Base-by-base conservation (phyloP, 257 asterid genomes). In the Marsdenia floribunda region DNA sequence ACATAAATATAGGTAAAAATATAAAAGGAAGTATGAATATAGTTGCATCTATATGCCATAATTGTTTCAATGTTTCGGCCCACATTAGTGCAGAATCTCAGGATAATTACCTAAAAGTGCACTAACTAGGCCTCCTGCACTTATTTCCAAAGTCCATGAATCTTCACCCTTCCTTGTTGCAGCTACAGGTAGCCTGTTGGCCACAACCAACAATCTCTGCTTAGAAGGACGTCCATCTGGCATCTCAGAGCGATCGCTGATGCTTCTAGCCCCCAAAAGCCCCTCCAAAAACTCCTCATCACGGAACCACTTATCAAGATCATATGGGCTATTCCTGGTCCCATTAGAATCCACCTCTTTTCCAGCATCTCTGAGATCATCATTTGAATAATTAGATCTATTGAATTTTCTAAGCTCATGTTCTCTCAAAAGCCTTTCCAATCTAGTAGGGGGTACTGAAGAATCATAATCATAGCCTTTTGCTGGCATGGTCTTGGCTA, bases 101-200 rank as follows among this genome's bases (percentile, higher is more conserved):
- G 9, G 47, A 50, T 68, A 61, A 84, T 85, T 86, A 92, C 96
- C 97, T 78, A 92, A 74, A 76, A 92, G 91, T 26, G 97, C 97
- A 64, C 90, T 89, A 72, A 92, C 97, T 68, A 92, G 83, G 75
- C 97, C 97, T 69, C 97, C 96, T 53, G 87, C 96, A 81, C 96
- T 92, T 61, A 90, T 82, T 75, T 92, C 97, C 80, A 92, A 90
- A 4, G 86, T 70, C 97, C 97, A 92, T 3, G 90, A 80, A 73
- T 92, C 92, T 68, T 91, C 90, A 70, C 90, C 85, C 84, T 75
- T 87, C 84, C 96, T 89, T 80, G 79, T 83, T 26, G 97, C 96
- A 64, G 97, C 86, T 26, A 92, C 96, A 26, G 97, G 97, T 42
- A 92, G 86, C 78, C 97, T 82, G 69, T 92, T 92, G n/a, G 97